Evolutionary conservation across 1,284 basidiomycete species (phyloP), one percentile per base, ranked within the genome.

Genomic region (Sporisorium sorghi): DNA sequence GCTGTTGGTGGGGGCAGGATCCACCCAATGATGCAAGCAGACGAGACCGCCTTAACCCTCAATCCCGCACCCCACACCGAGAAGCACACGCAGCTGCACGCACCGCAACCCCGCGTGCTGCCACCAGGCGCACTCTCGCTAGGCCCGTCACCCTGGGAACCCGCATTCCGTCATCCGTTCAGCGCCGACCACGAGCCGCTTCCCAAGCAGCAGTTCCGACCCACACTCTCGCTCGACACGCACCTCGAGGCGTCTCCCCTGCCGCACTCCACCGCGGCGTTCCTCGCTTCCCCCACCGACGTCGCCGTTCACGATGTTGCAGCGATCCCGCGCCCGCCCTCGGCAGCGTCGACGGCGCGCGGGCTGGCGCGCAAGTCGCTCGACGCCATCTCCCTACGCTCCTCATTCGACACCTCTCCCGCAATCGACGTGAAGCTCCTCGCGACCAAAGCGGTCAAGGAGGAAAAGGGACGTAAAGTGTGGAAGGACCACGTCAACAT

Each of bases 401-500:
- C 58, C n/a, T 43, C 40, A 5, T 21, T 44, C 39, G 52, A 54
- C 52, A 10, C 48, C 32, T 21, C 48, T 4, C 43, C 19, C 15
- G 52, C 50, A 26, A 61, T 72, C 44, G 70, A 73, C 50, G 70
- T 73, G 0, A 73, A 68, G 28, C 46, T 35, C 15, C 42, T 73
- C 8, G 70, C 64, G 5, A 64, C 33, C 10, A 57, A 64, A 23
- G 65, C 65, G 17, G 64, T 68, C 12, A 60, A 65, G 23, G 61
- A 73, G 19, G 65, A 58, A 19, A 58, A 59, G 12, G 61, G 61
- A 4, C 46, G 58, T 7, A 52, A 53, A 8, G 58, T 63, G 2
- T 73, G 71, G 71, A 73, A 73, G 48, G 61, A 64, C 39, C 42
- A 73, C 3, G 61, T 73, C 3, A 61, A 73, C 24, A 68, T 61